phyloP scores from a whole-genome alignment of 1,139 yeast genomes.

The Zygosaccharomyces pseudobailii region DNA sequence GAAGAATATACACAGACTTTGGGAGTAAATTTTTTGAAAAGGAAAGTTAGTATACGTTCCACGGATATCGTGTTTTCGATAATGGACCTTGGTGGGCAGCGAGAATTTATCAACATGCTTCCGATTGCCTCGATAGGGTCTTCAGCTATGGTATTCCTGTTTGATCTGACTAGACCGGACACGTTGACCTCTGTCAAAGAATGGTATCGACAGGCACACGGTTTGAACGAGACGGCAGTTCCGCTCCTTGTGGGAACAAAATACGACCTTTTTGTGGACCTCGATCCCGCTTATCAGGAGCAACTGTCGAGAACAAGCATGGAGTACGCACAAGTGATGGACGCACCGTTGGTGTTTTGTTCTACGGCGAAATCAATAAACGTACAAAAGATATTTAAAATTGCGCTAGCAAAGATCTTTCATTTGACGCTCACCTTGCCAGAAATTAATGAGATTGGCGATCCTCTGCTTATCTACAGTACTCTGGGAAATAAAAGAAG shows the following conservation, averaged over 20 bases:
- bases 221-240: constrained; percentile 85
- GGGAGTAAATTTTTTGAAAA: constrained; percentile 95
- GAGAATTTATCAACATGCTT: constrained; percentile 93
- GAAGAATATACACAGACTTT: constrained; percentile 89
- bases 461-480: constrained; percentile 77
- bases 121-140: constrained; percentile 93
- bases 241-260: constrained; percentile 93
- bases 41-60: constrained; percentile 77
- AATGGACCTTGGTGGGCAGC: constrained; percentile 97
- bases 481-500: constrained; percentile 23
- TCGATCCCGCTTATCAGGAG: constrained; percentile 75
- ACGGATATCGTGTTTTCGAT: constrained; percentile 89
- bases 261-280: constrained; percentile 79
- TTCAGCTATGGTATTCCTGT: constrained; percentile 86
- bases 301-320: constrained; percentile 83
- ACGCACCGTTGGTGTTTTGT: constrained; percentile 82
- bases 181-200: constrained; percentile 84
- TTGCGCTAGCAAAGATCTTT: constrained; percentile 86
- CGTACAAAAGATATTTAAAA: constrained; percentile 90
- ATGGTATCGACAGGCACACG: constrained; percentile 93
- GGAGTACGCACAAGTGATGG: constrained; percentile 87
- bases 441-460: constrained; percentile 79
- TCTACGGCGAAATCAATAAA: constrained; percentile 92
- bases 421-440: constrained; percentile 80
- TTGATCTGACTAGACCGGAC: constrained; percentile 83